These are phyloP conservation scores for Colletotrichum graminicola DNA, from an alignment of 2,329 filamentous ascomycete genomes.

Conservation along the genomic window DNA sequence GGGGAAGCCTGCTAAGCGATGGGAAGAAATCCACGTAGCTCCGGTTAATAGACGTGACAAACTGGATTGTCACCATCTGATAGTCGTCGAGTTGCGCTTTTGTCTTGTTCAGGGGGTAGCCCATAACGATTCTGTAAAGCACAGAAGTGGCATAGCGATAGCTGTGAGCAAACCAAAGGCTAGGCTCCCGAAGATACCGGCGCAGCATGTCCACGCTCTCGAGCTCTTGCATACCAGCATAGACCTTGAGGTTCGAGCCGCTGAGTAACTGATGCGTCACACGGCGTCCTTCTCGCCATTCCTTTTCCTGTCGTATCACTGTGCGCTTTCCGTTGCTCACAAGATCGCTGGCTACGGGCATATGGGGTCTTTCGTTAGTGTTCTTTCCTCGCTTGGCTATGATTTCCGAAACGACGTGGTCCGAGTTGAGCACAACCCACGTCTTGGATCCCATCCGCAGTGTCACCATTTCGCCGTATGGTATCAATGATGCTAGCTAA, in stretches of 20 bases:
- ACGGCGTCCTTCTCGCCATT: constrained; percentile 53
- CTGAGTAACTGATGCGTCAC: constrained; percentile 55
- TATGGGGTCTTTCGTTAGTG: constrained; percentile 45
- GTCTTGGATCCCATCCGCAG: constrained; percentile 52
- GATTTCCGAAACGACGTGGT: constrained; percentile 53
- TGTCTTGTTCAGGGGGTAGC: constrained; percentile 47
- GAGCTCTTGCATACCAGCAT: constrained; percentile 51
- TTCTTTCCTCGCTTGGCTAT: constrained; percentile 53
- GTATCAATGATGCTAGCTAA: constrained; percentile 13
- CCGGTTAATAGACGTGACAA: constrained; percentile 51
- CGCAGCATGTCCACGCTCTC: constrained; percentile 53
- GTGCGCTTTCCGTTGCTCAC: constrained; percentile 52
- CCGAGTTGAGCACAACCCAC: constrained; percentile 58
- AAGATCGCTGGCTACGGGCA: constrained; percentile 51
- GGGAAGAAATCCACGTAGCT: constrained; percentile 56
- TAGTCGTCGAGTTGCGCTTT: constrained; percentile 42
- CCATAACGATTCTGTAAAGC: constrained; percentile 52
- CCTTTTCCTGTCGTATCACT: constrained; percentile 49
- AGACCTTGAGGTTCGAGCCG: constrained; percentile 50
- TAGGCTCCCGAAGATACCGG: constrained; percentile 46
- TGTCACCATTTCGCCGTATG: constrained; percentile 48
- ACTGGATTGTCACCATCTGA: constrained; percentile 54
- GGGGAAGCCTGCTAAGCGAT: constrained; percentile 48
- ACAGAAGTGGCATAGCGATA: constrained; percentile 56
- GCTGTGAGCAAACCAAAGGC: constrained; percentile 54